phyloP scores from a whole-genome alignment of 2,329 filamentous ascomycete genomes.

The Aotearoamyces nothofagi region DNA sequence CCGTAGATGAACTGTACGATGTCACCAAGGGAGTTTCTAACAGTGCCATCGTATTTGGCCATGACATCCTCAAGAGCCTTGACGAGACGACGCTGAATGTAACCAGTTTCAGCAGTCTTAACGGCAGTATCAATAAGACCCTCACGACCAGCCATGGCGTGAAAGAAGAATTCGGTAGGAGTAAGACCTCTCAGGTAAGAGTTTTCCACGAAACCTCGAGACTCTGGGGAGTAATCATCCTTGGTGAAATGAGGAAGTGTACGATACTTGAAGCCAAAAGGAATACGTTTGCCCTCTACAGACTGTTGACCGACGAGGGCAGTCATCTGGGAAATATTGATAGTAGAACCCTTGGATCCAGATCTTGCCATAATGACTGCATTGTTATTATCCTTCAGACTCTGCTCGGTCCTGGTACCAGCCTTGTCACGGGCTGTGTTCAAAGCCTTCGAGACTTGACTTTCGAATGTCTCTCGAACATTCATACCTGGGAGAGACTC shows the following conservation, averaged over 20 bases:
- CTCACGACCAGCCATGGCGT: slow-evolving; percentile 99
- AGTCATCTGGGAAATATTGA: slow-evolving; percentile 99
- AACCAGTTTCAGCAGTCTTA: slow-evolving; percentile 97
- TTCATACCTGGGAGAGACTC: slow-evolving; percentile 98
- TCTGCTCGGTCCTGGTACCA: slow-evolving; percentile 81
- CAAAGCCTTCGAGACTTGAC: slow-evolving; percentile 83
- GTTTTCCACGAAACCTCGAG: slow-evolving; percentile 95
- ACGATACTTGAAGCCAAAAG: slow-evolving; percentile 97
- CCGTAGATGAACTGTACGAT: slow-evolving; percentile 96
- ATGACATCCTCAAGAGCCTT: slow-evolving; percentile 97
- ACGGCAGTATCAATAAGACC: slow-evolving; percentile 99
- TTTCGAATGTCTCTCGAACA: slow-evolving; percentile 94
- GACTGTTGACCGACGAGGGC: slow-evolving; percentile 96
- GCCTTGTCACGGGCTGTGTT: slow-evolving; percentile 95
- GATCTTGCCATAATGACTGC: slow-evolving; percentile 92
- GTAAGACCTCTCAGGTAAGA: slow-evolving; percentile 94
- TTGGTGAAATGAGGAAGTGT: slow-evolving; percentile 97
- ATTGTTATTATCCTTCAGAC: slow-evolving; percentile 91
- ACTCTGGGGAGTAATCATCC: slow-evolving; percentile 95
- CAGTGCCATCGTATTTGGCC: slow-evolving; percentile 93
- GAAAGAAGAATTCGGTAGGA: slow-evolving; percentile 96
- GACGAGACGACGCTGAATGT: slow-evolving; percentile 95
- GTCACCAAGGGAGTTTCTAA: slow-evolving; percentile 91
- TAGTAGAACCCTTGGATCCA: slow-evolving; percentile 95
- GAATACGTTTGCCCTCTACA: slow-evolving; percentile 96